Base-by-base conservation (phyloP, 108 stramenopile genomes). In the Epithemia pelagica region DNA sequence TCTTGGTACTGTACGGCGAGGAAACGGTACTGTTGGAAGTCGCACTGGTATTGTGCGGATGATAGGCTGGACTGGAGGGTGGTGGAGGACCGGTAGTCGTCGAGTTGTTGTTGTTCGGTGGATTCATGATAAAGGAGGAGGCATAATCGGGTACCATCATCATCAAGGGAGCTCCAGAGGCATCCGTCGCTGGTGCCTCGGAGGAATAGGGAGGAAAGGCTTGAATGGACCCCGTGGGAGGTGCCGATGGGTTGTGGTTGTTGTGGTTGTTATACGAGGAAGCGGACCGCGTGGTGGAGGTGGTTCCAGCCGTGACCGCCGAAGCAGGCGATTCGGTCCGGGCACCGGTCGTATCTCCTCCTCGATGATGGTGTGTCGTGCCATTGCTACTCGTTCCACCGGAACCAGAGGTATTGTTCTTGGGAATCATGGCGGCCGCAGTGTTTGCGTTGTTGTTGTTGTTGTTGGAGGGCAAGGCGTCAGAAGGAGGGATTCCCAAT, bases 1-100 rank as follows among this genome's bases (percentile, higher is more conserved):
- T 70, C 22, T 64, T 58, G 22, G 28, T 55, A 53, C 30, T 58
- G 57, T 77, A 77, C 27, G 68, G 63, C 26, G 68, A 65, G 46
- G 37, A 46, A 46, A 46, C 5, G 5, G 37, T 10, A 5, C 37
- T 15, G 15, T 5, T 46, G 10, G 37, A 46, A 46, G 15, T 15
- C n/a, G n/a, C n/a, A n/a, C n/a, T n/a, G n/a, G n/a, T n/a, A n/a
- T n/a, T n/a, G n/a, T n/a, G n/a, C n/a, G n/a, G n/a, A 46, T 46
- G 5, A 15, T 46, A 46, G 37, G 37, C 37, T 10, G 37, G 37
- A 15, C 37, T 46, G 37, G 10, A 10, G 37, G 37, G 37, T 46
- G 37, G 37, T 46, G 37, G 37, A 10, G 37, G 37, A 46, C 37
- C 37, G 37, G 10, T 15, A 10, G n/a, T n/a, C n/a, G n/a, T n/a